phyloP scores from a whole-genome alignment of 306 rosid genomes.

The Fragaria nilgerrensis region DNA sequence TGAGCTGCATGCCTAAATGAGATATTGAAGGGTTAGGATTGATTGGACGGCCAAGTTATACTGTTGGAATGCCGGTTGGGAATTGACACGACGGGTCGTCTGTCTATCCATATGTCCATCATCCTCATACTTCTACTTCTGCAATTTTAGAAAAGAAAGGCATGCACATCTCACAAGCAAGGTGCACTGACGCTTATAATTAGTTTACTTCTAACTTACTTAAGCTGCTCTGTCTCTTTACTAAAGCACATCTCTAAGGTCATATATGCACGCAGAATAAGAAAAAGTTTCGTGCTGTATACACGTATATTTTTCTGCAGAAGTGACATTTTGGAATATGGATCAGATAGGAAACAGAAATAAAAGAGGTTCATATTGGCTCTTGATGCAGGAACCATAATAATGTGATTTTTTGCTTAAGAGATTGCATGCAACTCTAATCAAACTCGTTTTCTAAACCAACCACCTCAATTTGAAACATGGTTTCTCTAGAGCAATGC shows the following conservation, averaged over 20 bases:
- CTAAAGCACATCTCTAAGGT: background rate
- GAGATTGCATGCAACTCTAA: background rate
- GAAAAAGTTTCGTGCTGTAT: background rate
- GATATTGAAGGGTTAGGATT: background rate
- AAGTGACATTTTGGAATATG: no score
- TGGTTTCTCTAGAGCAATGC: background rate
- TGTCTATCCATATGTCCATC: background rate
- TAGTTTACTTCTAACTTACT: background rate
- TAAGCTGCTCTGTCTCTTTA: background rate
- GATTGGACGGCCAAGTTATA: slow-evolving; percentile 11
- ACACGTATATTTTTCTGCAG: no score
- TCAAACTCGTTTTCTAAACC: background rate
- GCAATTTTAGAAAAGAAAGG: background rate
- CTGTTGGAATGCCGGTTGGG: slow-evolving; percentile 9
- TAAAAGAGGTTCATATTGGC: background rate
- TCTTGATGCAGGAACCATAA: background rate
- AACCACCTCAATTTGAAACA: background rate
- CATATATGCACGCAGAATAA: background rate
- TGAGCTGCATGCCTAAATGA: background rate
- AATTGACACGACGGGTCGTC: background rate
- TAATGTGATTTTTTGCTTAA: background rate
- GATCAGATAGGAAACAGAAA: background rate
- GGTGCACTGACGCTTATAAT: background rate
- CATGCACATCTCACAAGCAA: background rate
- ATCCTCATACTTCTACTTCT: background rate